These are phyloP conservation scores for Trichoderma sp. DNA, from an alignment of 2,329 filamentous ascomycete species.

Conservation along the genomic window DNA sequence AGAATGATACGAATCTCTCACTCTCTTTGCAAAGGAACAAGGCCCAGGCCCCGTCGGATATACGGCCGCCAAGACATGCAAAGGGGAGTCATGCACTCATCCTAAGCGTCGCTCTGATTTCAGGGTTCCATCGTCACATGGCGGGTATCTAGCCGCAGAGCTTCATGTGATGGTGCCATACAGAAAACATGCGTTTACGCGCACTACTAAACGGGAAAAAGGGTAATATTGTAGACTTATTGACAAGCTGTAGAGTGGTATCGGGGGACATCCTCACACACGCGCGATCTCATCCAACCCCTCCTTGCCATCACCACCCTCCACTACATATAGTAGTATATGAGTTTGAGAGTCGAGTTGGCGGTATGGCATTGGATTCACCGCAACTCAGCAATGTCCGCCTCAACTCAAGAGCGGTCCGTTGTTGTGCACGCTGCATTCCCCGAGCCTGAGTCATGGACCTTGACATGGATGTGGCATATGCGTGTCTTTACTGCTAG, in stretches of 20 bases:
- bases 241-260: not conserved
- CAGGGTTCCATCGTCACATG: constrained; percentile 18
- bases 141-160: constrained; percentile 14
- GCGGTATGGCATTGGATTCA: not conserved
- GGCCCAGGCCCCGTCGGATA: constrained; percentile 12
- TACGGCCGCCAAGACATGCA: constrained; percentile 18
- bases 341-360: not conserved
- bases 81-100: constrained; percentile 20
- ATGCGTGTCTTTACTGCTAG: not conserved
- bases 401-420: not conserved
- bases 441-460: not conserved
- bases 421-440: not conserved
- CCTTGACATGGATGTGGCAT: constrained; percentile 1
- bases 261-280: not conserved
- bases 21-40: not conserved
- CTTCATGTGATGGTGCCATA: constrained; percentile 17
- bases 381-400: constrained; percentile 5
- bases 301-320: not conserved
- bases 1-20: not conserved
- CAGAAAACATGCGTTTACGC: not conserved
- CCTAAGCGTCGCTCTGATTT: not conserved
- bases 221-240: not conserved
- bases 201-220: constrained; percentile 2
- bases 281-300: constrained; percentile 7
- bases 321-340: not conserved